A percentile compares a stretch with the other conserved stretches of the same genome.
Evolutionary conservation across 2,329 filamentous ascomycete species (phyloP).

Genomic region (Arthrobotrys pseudoclavata): DNA sequence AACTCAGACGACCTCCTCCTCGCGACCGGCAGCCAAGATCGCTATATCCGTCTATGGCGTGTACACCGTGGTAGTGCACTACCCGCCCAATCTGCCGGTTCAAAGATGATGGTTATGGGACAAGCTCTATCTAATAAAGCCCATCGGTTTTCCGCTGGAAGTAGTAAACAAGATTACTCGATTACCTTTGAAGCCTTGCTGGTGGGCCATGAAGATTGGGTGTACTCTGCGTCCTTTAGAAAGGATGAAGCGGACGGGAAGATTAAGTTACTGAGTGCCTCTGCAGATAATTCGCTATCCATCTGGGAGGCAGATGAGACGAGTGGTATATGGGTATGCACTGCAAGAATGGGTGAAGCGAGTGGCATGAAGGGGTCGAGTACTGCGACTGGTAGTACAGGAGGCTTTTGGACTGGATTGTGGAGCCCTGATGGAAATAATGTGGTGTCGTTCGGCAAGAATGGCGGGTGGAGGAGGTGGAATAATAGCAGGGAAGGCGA

Average conservation of each 20-base stretch:
- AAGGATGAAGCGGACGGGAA: slow-evolving; percentile 67
- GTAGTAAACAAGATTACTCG: slow-evolving; percentile 73
- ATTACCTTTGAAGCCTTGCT: slow-evolving; percentile 94
- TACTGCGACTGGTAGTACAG: slow-evolving; percentile 93
- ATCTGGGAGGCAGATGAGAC: slow-evolving; percentile 89
- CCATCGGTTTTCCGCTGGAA: slow-evolving; percentile 76
- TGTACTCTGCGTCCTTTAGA: slow-evolving; percentile 88
- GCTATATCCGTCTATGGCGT: slow-evolving; percentile 94
- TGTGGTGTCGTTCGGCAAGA: slow-evolving; percentile 86
- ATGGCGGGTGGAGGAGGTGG: slow-evolving; percentile 94
- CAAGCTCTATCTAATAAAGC: slow-evolving; percentile 83
- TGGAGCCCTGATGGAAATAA: slow-evolving; percentile 84
- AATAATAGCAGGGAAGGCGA: slow-evolving; percentile 71
- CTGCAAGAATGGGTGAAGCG: slow-evolving; percentile 88
- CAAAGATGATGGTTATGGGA: slow-evolving; percentile 72
- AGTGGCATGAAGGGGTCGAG: slow-evolving; percentile 95
- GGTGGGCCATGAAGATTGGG: slow-evolving; percentile 97
- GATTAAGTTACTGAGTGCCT: slow-evolving; percentile 85
- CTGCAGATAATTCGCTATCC: slow-evolving; percentile 92
- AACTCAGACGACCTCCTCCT: slow-evolving; percentile 76
- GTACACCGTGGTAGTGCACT: slow-evolving; percentile 79
- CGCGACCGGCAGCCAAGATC: slow-evolving; percentile 95
- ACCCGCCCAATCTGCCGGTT: slow-evolving; percentile 70
- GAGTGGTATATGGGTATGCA: slow-evolving; percentile 92
- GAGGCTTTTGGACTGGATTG: slow-evolving; percentile 94